Evolutionary conservation across 2,329 filamentous ascomycete species (phyloP).

Genomic region (Arthroderma sp.): DNA sequence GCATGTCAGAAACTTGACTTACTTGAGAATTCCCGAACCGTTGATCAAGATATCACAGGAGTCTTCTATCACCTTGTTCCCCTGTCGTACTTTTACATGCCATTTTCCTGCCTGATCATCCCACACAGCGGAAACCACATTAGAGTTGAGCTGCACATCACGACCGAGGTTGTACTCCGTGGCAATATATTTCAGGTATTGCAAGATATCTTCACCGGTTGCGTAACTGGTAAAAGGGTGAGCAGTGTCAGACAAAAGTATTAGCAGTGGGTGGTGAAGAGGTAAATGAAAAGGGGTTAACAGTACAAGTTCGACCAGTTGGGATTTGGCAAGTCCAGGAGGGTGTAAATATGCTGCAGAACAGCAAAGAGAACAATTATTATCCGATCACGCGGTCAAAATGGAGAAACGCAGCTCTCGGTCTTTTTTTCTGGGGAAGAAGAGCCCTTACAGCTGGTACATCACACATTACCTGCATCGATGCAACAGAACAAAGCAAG

Average conservation of each 20-base stretch:
- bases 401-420: too few species aligned
- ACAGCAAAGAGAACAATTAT: too few species aligned
- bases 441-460: slow-evolving; percentile 23
- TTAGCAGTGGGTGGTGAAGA: neutral
- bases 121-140: slow-evolving; percentile 47
- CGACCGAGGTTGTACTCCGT: slow-evolving; percentile 52
- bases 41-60: too few species aligned
- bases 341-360: too few species aligned
- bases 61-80: too few species aligned
- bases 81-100: slow-evolving; percentile 19
- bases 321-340: too few species aligned
- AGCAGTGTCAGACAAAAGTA: slow-evolving; percentile 45
- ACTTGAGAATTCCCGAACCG: too few species aligned
- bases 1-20: too few species aligned
- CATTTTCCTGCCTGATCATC: slow-evolving; percentile 26
- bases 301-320: neutral
- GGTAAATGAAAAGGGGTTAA: neutral
- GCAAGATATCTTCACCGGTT: slow-evolving; percentile 51
- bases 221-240: slow-evolving; percentile 45
- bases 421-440: too few species aligned
- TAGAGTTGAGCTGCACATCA: slow-evolving; percentile 41
- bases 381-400: too few species aligned
- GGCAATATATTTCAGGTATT: slow-evolving; percentile 53
- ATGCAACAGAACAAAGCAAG: neutral
- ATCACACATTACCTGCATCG: slow-evolving; percentile 39